phyloP scores from a whole-genome alignment of 2,329 filamentous ascomycete species.

The Neurospora crassa region DNA sequence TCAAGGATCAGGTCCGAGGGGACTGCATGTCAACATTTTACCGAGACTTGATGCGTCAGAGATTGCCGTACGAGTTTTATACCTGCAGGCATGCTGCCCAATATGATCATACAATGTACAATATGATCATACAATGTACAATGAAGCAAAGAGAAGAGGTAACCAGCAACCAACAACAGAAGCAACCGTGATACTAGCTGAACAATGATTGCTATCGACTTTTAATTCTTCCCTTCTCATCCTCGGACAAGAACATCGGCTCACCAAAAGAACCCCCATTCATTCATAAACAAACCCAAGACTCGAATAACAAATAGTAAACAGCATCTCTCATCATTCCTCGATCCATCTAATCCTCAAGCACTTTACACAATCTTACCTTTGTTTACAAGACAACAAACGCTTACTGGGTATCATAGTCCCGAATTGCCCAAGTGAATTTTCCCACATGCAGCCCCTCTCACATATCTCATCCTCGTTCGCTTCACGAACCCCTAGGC shows the following conservation, averaged over 20 bases:
- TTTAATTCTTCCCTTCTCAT: neutral
- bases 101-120: neutral
- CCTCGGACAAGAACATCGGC: neutral
- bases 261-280: neutral
- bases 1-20: neutral
- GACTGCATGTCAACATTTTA: neutral
- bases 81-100: neutral
- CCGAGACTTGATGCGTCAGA: neutral
- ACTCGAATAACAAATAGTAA: neutral
- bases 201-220: neutral
- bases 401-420: neutral
- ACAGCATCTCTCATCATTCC: neutral
- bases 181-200: neutral
- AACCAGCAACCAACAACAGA: neutral
- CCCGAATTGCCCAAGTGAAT: neutral
- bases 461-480: neutral
- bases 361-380: neutral
- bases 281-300: neutral
- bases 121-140: neutral
- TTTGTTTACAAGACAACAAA: neutral
- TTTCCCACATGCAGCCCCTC: neutral
- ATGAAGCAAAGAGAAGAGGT: neutral
- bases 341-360: neutral
- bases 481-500: neutral
- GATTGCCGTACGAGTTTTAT: neutral